A percentile compares a stretch with the other conserved stretches of the same genome.
phyloP scores from a whole-genome alignment of 78 protist species.

The Speleostelium caveatum region DNA sequence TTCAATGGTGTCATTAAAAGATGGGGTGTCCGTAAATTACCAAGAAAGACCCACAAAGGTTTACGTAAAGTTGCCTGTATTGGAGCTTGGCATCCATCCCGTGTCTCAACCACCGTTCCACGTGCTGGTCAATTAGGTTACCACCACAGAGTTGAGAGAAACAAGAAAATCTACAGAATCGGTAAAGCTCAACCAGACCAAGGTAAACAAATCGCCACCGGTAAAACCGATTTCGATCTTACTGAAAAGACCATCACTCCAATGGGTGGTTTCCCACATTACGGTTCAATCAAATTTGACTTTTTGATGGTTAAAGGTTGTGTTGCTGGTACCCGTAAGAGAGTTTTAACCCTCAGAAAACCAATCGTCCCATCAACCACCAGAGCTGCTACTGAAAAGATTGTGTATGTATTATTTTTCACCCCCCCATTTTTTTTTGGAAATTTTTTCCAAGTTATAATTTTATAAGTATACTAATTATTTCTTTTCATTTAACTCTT shows the following conservation, averaged over 20 bases:
- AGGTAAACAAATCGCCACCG: constrained; percentile 86
- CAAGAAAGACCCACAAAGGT: constrained; percentile 99
- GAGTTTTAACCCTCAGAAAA: constrained; percentile 98
- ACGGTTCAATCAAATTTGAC: constrained; percentile 98
- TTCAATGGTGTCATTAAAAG: constrained; percentile 98
- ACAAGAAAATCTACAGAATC: constrained; percentile 99
- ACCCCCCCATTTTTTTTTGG: no score
- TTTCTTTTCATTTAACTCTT: neutral
- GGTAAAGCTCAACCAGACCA: constrained; percentile 87
- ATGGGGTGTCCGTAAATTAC: constrained; percentile 98
- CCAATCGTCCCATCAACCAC: constrained; percentile 87
- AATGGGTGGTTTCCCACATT: constrained; percentile 99
- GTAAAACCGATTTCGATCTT: constrained; percentile 97
- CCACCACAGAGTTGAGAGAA: constrained; percentile 99
- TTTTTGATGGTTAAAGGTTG: constrained; percentile 98
- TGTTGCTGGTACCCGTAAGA: constrained; percentile 96
- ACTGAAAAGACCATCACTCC: constrained; percentile 99
- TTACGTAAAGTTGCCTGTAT: constrained; percentile 99
- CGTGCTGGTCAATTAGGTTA: constrained; percentile 99
- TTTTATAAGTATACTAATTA: no score
- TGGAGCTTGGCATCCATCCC: constrained; percentile 99
- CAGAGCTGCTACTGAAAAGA: constrained; percentile 93
- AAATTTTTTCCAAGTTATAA: neutral
- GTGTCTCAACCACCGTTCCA: constrained; percentile 98
- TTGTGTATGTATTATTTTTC: constrained; percentile 34